phyloP scores from a whole-genome alignment of 208 protist species.

The Acanthamoeba healyi region DNA sequence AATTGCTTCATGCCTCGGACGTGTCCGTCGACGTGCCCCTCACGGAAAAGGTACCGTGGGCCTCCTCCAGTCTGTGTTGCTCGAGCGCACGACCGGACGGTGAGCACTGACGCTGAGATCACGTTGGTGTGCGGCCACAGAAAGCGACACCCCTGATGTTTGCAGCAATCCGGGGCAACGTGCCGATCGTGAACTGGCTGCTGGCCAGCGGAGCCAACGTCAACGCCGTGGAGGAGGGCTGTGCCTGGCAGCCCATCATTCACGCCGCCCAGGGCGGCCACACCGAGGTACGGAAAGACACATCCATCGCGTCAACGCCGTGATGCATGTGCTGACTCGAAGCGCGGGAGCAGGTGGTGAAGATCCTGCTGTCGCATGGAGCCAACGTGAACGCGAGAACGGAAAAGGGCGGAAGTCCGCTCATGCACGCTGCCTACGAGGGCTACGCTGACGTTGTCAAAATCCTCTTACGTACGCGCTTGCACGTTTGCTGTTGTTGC shows the following conservation, averaged over 20 bases:
- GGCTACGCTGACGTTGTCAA: slow-evolving; percentile 17
- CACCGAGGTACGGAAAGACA: not conserved
- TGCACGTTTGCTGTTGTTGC: not conserved
- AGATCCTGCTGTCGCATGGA: not conserved
- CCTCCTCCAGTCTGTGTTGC: not conserved
- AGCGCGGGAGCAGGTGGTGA: not conserved
- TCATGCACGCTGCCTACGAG: slow-evolving; percentile 46
- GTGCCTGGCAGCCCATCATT: slow-evolving; percentile 48
- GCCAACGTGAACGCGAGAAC: slow-evolving; percentile 8
- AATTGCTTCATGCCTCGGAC: not conserved
- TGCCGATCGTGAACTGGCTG: slow-evolving; percentile 38
- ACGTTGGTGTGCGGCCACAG: not conserved
- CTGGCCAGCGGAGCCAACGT: slow-evolving; percentile 1
- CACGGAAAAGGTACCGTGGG: not conserved
- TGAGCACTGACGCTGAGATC: too few relatives aligned
- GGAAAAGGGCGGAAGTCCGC: slow-evolving; percentile 25
- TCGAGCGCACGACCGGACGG: too few relatives aligned
- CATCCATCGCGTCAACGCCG: too few relatives aligned
- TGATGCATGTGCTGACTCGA: too few relatives aligned
- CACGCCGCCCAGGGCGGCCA: slow-evolving; percentile 32
- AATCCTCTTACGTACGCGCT: not conserved
- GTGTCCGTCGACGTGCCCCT: slow-evolving; percentile 19
- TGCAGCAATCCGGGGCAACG: slow-evolving; percentile 21
- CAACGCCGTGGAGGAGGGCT: slow-evolving; percentile 27
- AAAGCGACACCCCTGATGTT: slow-evolving; percentile 49